Conservation (phyloP, 1,284 basidiomycete genomes). For the Boletus holoroseus region DNA sequence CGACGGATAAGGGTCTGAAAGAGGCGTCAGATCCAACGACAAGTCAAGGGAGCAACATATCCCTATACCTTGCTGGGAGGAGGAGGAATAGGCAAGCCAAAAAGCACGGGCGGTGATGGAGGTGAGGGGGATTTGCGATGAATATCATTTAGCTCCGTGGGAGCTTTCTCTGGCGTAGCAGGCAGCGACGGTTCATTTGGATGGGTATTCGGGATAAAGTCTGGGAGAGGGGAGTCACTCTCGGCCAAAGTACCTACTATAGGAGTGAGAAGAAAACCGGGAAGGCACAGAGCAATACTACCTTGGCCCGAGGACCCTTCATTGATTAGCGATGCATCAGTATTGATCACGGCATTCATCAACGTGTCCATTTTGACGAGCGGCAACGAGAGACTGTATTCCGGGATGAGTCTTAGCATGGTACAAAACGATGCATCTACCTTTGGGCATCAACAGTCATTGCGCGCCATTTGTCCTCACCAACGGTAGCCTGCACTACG, state of each 20-base stretch:
- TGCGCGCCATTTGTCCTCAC: conserved; percentile 47
- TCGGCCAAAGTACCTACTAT: conserved; percentile 8
- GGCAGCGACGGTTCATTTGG: conserved; percentile 39
- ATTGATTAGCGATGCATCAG: conserved; percentile 30
- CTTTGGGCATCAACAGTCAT: conserved; percentile 45
- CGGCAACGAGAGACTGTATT: conserved; percentile 36
- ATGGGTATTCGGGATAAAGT: conserved; percentile 41
- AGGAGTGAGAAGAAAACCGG: conserved; percentile 6
- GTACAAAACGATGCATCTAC: conserved; percentile 35
- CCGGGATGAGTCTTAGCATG: conserved; percentile 4
- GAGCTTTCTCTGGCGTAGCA: neutral
- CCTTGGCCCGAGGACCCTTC: conserved; percentile 19
- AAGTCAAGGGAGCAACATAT: neutral
- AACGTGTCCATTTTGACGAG: conserved; percentile 36
- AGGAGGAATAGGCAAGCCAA: conserved; percentile 25
- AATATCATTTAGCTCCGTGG: neutral
- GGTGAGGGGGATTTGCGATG: conserved; percentile 11
- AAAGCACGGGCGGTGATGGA: conserved; percentile 15
- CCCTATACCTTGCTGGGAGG: conserved; percentile 29
- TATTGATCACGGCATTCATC: conserved; percentile 41
- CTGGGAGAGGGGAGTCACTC: conserved; percentile 36
- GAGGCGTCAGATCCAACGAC: neutral
- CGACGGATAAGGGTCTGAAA: conserved; percentile 25
- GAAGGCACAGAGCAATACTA: conserved; percentile 8
- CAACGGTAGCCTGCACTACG: conserved; percentile 45